phyloP scores from a whole-genome alignment of 2,329 filamentous ascomycete genomes.

The Teratosphaeria pseudoeucalypti region DNA sequence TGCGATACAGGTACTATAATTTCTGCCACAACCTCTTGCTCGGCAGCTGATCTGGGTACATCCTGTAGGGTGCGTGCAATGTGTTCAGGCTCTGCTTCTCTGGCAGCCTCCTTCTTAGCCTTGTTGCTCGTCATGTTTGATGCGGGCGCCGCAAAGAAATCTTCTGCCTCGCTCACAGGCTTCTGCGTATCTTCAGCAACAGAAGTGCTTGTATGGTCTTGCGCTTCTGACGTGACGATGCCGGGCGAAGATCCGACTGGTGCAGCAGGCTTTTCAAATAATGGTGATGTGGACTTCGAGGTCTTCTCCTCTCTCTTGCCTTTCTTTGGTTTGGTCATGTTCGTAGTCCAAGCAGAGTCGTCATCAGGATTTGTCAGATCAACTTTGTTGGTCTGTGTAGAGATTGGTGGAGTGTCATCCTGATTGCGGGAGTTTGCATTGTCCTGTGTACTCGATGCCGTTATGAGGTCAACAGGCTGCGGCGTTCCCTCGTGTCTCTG shows the following conservation, averaged over 20 bases:
- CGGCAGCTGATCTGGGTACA: not conserved
- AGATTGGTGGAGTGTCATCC: not conserved
- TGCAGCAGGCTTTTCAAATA: not conserved
- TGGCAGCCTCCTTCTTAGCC: not conserved
- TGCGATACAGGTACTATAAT: not conserved
- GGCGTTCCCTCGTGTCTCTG: not conserved
- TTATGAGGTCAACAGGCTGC: not conserved
- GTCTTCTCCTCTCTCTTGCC: slow-evolving; percentile 16
- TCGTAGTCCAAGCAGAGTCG: slow-evolving; percentile 5
- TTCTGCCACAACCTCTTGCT: not conserved
- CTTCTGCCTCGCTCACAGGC: not conserved
- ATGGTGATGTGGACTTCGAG: not conserved
- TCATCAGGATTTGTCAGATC: not conserved
- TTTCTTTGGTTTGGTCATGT: slow-evolving; percentile 23
- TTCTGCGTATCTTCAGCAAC: not conserved
- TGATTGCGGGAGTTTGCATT: not conserved
- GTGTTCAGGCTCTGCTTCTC: not conserved
- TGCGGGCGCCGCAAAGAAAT: not conserved
- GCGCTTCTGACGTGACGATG: not conserved
- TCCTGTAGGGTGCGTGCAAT: not conserved
- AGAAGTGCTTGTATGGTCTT: not conserved
- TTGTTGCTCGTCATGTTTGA: slow-evolving; percentile 15
- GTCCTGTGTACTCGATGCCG: not conserved
- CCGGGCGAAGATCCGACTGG: not conserved
- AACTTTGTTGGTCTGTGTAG: not conserved